Evolutionary conservation across 257 asterid genomes (phyloP).

Genomic region (Plantago elongata): DNA sequence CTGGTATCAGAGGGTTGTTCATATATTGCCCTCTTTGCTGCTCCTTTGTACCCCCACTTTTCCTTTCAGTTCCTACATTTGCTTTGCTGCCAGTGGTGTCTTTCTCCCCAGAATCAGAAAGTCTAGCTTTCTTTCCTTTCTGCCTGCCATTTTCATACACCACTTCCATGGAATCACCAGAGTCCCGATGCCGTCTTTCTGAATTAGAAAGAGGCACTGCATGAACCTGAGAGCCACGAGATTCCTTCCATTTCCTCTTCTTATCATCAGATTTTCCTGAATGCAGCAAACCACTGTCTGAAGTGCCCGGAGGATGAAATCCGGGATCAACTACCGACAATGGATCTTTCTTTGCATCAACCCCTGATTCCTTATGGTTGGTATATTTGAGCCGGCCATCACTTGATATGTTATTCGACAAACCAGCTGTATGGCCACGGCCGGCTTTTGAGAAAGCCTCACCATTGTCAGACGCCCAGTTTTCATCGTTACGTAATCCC

Average conservation of each 20-base stretch:
- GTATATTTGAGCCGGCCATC: slow-evolving; percentile 37
- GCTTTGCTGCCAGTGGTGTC: slow-evolving; percentile 44
- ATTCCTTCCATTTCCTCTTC: slow-evolving; percentile 59
- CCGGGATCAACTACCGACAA: slow-evolving; percentile 31
- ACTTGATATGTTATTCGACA: slow-evolving; percentile 40
- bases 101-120: slow-evolving; percentile 61
- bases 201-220: slow-evolving; percentile 27
- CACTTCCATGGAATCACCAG: slow-evolving; percentile 38
- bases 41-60: slow-evolving; percentile 23
- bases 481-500: slow-evolving; percentile 46
- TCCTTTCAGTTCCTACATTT: slow-evolving; percentile 35
- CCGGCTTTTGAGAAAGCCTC: slow-evolving; percentile 50
- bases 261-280: slow-evolving; percentile 41
- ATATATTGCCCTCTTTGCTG: no score
- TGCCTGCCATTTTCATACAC: slow-evolving; percentile 42
- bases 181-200: slow-evolving; percentile 33
- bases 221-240: slow-evolving; percentile 28
- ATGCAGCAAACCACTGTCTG: slow-evolving; percentile 41
- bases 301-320: slow-evolving; percentile 32
- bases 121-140: slow-evolving; percentile 74
- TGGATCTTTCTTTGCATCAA: slow-evolving; percentile 31
- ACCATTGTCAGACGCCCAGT: slow-evolving; percentile 50
- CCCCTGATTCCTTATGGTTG: slow-evolving; percentile 37
- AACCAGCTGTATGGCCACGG: slow-evolving; percentile 42
- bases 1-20: slow-evolving; percentile 5